phyloP scores from a whole-genome alignment of 164 flowering plant genomes.

The Magnolia sinica region DNA sequence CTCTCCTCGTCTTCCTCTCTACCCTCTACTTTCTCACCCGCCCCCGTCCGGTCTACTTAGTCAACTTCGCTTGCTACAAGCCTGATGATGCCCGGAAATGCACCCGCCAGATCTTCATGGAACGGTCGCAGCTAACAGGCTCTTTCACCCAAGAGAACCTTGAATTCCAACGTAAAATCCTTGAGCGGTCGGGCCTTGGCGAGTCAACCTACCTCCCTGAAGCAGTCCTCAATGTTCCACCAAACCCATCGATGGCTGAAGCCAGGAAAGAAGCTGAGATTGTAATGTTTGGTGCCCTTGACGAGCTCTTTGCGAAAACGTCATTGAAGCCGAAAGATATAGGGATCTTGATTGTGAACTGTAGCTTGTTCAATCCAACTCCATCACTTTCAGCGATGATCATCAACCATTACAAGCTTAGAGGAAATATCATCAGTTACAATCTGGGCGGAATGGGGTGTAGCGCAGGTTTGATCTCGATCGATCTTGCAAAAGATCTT shows the following conservation, averaged over 20 bases:
- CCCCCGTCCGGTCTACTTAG: conserved; percentile 74
- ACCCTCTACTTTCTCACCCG: conserved; percentile 73
- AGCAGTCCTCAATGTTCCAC: conserved; percentile 69
- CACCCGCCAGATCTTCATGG: conserved; percentile 63
- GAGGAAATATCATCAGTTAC: conserved; percentile 66
- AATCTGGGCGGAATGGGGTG: conserved; percentile 87
- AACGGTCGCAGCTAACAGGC: conserved; percentile 43
- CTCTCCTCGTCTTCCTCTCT: conserved; percentile 57
- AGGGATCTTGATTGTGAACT: conserved; percentile 67
- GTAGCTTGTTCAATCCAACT: conserved; percentile 81
- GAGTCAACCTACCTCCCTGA: conserved; percentile 69
- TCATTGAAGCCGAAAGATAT: conserved; percentile 61
- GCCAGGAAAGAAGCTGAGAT: conserved; percentile 71
- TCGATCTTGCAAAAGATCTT: conserved; percentile 75
- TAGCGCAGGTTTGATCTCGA: conserved; percentile 75
- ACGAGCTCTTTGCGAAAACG: conserved; percentile 61
- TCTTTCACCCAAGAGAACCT: conserved; percentile 50
- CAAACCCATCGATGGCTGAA: conserved; percentile 75
- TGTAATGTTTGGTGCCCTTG: conserved; percentile 81
- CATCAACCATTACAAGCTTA: conserved; percentile 73
- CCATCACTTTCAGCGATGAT: conserved; percentile 84
- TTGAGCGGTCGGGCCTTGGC: conserved; percentile 78
- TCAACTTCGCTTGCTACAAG: conserved; percentile 72
- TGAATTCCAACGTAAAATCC: conserved; percentile 62
- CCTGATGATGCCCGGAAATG: conserved; percentile 71